These are phyloP conservation scores for Cardiospermum halicacabum DNA, from an alignment of 345 rosid genomes.

Conservation along the genomic window DNA sequence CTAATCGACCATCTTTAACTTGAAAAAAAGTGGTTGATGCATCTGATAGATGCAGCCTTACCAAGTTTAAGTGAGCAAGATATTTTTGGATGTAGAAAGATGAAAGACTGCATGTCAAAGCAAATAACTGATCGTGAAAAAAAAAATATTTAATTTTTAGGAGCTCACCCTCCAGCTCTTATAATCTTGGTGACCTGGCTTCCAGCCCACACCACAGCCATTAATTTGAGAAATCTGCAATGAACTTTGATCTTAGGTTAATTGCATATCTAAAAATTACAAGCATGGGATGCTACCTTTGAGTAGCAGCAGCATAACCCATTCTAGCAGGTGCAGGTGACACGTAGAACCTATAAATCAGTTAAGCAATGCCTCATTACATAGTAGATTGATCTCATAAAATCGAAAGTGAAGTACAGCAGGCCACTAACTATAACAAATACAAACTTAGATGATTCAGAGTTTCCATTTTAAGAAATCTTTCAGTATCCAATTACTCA, in stretches of 20 bases:
- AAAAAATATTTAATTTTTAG: slow-evolving; percentile 15
- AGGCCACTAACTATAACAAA: not conserved
- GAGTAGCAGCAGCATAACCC: slow-evolving; percentile 74
- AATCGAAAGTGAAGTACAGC: not conserved
- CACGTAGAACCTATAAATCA: slow-evolving; percentile 67
- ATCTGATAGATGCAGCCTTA: not conserved
- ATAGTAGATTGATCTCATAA: not conserved
- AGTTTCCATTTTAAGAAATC: not conserved
- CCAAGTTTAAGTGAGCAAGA: not conserved
- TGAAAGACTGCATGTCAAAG: not conserved
- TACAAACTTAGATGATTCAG: not conserved
- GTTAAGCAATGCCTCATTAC: not conserved
- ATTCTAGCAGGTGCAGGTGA: slow-evolving; percentile 77
- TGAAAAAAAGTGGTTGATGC: not conserved
- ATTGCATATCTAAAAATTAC: slow-evolving; percentile 12
- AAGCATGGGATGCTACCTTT: slow-evolving; percentile 45
- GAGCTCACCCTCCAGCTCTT: slow-evolving; percentile 83
- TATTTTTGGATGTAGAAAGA: not conserved
- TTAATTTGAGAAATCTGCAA: slow-evolving; percentile 77
- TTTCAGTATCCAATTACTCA: not conserved
- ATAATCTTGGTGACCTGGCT: slow-evolving; percentile 89
- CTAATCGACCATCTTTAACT: not conserved
- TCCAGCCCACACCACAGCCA: slow-evolving; percentile 99
- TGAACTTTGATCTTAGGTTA: slow-evolving; percentile 13
- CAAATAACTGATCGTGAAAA: not conserved